A percentile compares a stretch with the other conserved stretches of the same genome.
phyloP scores from a whole-genome alignment of 176 grass and related monocot species.

The Melocanna baccifera region DNA sequence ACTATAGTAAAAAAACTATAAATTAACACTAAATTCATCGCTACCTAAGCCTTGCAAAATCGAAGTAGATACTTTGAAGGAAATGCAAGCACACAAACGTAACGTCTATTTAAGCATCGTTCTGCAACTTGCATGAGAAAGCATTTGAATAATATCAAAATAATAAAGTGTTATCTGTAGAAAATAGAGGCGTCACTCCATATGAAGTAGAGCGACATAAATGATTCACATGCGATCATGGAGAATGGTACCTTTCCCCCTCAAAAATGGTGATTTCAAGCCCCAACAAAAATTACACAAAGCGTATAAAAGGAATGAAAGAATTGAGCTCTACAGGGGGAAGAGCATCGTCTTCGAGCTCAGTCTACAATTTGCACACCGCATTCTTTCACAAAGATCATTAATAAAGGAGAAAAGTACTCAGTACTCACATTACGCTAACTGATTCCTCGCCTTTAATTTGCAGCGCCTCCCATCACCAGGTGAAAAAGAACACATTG shows the following conservation, averaged over 20 bases:
- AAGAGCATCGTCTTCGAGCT: conserved; percentile 38
- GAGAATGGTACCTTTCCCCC: neutral
- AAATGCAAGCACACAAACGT: neutral
- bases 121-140: neutral
- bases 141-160: neutral
- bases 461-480: conserved; percentile 11
- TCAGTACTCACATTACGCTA: conserved; percentile 37
- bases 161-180: neutral
- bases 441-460: conserved; percentile 18
- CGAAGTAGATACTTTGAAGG: neutral
- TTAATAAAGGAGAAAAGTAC: conserved; percentile 20
- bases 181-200: neutral
- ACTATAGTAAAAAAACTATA: too few species aligned
- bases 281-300: conserved; percentile 42
- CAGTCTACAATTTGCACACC: conserved; percentile 53
- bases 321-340: conserved; percentile 57
- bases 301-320: conserved; percentile 70
- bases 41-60: neutral
- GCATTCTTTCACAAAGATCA: conserved; percentile 44
- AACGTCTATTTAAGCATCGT: neutral
- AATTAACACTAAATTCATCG: too few species aligned
- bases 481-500: conserved; percentile 33
- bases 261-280: conserved; percentile 40
- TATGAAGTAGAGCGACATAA: neutral
- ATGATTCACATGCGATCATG: neutral